Base-by-base conservation (phyloP, 306 rosid genomes). In the Mimosa pudica region DNA sequence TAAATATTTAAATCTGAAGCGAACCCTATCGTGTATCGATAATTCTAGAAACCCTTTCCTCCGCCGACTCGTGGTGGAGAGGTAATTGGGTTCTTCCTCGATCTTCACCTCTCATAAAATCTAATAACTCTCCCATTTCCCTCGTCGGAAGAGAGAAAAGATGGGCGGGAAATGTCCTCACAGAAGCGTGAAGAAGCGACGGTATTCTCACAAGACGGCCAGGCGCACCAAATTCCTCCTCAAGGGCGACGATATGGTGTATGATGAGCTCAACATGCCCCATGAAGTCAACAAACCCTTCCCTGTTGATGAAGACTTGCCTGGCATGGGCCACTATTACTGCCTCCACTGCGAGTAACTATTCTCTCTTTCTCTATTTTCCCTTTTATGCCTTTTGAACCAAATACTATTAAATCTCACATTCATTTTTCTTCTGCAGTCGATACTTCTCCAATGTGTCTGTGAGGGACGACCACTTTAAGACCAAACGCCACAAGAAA, bases 121-220 rank as follows among this genome's bases (percentile, higher is more conserved):
- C 76, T 73, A 46, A 71, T 73, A 46, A 71, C 77, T 54, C 67
- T 11, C 24, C 11, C 12, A 2, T 20, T 2, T 10, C 18, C 42
- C 42, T 38, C 35, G 12, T 18, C 54, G 57, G 14, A 32, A 11
- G 44, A 58, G 76, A 62, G 13, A 46, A 82, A 80, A 64, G 33
- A 94, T 95, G 99, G 99, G 99, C 13, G 99, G 99, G 0, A 95
- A 92, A 81, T 95, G 98, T 84, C 99, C 99, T 6, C 98, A 95
- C 84, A 87, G 98, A 83, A 58, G 71, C 61, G 98, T 93, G 8
- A 95, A 87, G 87, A 95, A 93, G 73, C 86, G 99, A 77, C 88
- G 97, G 78, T 91, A 87, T 76, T 92, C 98, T 44, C 93, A 89
- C 91, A 92, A 95, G 81, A 81, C 89, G 94, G 82, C 79, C 49